Evolutionary conservation across 169 alveolate species (phyloP).

Genomic region (Babesia ovis): DNA sequence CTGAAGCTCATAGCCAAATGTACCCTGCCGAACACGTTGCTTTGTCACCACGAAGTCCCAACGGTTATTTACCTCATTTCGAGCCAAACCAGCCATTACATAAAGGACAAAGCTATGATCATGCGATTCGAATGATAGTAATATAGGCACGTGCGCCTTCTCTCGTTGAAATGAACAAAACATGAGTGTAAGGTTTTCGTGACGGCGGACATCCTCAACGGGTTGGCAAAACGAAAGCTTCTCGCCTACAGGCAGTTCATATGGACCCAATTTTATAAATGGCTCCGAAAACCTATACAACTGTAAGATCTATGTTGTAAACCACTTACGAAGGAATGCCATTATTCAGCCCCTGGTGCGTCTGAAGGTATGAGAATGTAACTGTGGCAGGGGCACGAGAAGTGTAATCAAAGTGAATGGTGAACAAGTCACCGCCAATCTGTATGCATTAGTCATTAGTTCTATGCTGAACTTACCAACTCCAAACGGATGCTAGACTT

Average conservation of each 20-base stretch:
- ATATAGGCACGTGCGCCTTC: constrained; percentile 45
- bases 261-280: not conserved
- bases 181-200: constrained; percentile 6
- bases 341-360: constrained; percentile 36
- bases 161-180: constrained; percentile 40
- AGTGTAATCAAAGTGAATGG: constrained; percentile 30
- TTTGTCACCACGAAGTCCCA: constrained; percentile 56
- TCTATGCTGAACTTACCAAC: not conserved
- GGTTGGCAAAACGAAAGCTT: constrained; percentile 11
- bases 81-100: constrained; percentile 47
- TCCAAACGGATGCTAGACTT: constrained; percentile 6
- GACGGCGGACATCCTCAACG: not conserved
- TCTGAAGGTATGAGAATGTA: constrained; percentile 38
- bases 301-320: not conserved
- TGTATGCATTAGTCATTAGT: not conserved
- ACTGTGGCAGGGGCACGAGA: constrained; percentile 26
- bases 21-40: constrained; percentile 50
- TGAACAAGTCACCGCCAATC: constrained; percentile 2
- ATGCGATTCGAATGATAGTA: constrained; percentile 15
- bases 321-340: constrained; percentile 50
- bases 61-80: not conserved
- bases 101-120: constrained; percentile 13
- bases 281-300: constrained; percentile 38
- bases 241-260: constrained; percentile 41
- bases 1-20: constrained; percentile 57